phyloP scores from a whole-genome alignment of 1,139 yeast genomes.

The Pichia sp. region DNA sequence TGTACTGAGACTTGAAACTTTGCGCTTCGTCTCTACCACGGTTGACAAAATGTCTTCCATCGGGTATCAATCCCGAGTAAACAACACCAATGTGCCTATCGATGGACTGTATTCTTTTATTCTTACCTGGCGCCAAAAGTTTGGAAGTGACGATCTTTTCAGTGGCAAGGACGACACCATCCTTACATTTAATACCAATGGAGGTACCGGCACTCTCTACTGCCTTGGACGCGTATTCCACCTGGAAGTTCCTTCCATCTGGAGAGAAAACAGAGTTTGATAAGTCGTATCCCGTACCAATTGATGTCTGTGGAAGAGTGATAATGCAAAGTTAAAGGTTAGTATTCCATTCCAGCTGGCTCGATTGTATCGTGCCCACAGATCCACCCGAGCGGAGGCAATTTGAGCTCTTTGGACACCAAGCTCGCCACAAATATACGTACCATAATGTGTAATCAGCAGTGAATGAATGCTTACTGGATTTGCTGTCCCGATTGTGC shows the following conservation, averaged over 20 bases:
- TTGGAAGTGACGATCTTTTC: conserved; percentile 87
- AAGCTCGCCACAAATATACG: too few relatives aligned
- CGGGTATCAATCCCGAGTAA: conserved; percentile 92
- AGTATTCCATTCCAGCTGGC: neutral
- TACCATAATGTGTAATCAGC: too few relatives aligned
- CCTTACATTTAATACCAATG: conserved; percentile 84
- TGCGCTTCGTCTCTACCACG: conserved; percentile 92
- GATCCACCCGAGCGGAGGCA: too few relatives aligned
- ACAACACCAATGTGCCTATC: conserved; percentile 94
- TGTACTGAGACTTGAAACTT: conserved; percentile 70
- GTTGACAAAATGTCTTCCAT: conserved; percentile 88
- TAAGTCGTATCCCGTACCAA: conserved; percentile 96
- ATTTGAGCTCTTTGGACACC: too few relatives aligned
- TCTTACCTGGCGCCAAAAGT: conserved; percentile 80
- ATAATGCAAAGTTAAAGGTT: neutral
- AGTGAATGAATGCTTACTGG: too few relatives aligned
- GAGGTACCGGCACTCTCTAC: conserved; percentile 97
- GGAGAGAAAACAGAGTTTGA: conserved; percentile 75
- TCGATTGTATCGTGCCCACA: too few relatives aligned
- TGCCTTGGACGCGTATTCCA: conserved; percentile 95
- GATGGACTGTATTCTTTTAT: conserved; percentile 83
- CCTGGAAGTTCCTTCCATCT: conserved; percentile 98
- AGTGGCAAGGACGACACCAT: conserved; percentile 94
- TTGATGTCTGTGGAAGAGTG: conserved; percentile 68
- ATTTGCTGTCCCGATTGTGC: too few relatives aligned